Percentiles rank a stretch among this genome's conserved stretches.
These are phyloP conservation scores for Quercus parvula DNA, from an alignment of 306 rosid genomes.

Conservation along the genomic window DNA sequence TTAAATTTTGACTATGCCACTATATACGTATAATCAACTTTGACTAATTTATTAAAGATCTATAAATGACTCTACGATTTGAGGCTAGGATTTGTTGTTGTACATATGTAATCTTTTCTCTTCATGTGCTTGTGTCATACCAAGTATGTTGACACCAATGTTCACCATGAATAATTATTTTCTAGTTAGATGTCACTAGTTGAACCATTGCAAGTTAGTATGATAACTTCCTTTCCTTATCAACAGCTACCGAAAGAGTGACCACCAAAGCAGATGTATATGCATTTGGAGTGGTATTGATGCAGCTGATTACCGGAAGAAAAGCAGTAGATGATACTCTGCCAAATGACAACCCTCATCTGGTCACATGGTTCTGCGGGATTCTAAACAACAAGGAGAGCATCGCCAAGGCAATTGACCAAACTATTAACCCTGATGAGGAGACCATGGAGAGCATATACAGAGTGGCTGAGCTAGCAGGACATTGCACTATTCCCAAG, in stretches of 20 bases:
- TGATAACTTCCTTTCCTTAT: neutral
- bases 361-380: conserved; percentile 81
- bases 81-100: no score
- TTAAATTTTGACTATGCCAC: no score
- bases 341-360: conserved; percentile 77
- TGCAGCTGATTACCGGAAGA: conserved; percentile 78
- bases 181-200: neutral
- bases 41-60: no score
- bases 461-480: conserved; percentile 74
- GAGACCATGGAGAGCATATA: conserved; percentile 84
- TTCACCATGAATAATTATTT: neutral
- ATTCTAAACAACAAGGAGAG: conserved; percentile 67
- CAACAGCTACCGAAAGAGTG: conserved; percentile 78
- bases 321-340: conserved; percentile 64
- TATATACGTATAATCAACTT: no score
- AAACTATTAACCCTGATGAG: conserved; percentile 62
- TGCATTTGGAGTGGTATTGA: conserved; percentile 83
- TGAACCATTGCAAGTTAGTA: no score
- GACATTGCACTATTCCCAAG: conserved; percentile 79
- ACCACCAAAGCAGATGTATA: conserved; percentile 89
- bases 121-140: no score
- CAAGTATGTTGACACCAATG: no score
- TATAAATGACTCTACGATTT: no score
- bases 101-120: no score
- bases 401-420: conserved; percentile 79